These are phyloP conservation scores for Gremmenia infestans DNA, from an alignment of 2,329 filamentous ascomycete species.

Conservation along the genomic window DNA sequence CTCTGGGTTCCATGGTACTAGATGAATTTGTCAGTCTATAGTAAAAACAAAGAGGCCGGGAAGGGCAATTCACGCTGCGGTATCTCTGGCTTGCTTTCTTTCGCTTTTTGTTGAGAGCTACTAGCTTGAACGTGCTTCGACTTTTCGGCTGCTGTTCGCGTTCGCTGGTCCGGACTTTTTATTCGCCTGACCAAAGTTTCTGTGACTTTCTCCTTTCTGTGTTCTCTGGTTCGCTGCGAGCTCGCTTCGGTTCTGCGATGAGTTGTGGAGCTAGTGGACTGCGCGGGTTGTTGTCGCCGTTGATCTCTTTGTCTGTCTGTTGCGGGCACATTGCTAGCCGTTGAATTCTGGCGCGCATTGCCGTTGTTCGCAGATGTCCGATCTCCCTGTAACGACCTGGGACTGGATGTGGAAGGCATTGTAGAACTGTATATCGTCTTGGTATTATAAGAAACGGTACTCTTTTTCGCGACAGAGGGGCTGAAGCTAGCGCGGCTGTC, in stretches of 20 bases:
- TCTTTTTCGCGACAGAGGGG: no score
- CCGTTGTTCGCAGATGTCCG: neutral
- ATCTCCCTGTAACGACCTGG: neutral
- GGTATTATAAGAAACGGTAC: neutral
- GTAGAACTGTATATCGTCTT: neutral
- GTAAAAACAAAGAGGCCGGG: neutral
- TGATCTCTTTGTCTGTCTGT: neutral
- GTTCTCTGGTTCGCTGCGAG: neutral
- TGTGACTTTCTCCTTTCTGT: neutral
- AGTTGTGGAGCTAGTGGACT: neutral
- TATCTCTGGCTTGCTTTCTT: neutral
- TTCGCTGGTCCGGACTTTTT: neutral
- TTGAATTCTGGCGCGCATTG: neutral
- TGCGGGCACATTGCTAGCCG: neutral
- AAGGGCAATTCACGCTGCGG: neutral
- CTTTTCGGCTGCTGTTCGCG: neutral
- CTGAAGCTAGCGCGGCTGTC: no score
- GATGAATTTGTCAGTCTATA: slow-evolving; percentile 1
- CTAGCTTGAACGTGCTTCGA: neutral
- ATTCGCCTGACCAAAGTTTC: neutral
- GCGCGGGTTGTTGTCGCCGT: neutral
- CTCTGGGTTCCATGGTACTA: slow-evolving; percentile 70
- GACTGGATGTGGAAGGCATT: neutral
- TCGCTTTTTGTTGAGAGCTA: neutral
- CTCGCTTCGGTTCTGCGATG: neutral